Evolutionary conservation across 129 eudicot species (phyloP).

Genomic region (Gnaphalium uliginosum): DNA sequence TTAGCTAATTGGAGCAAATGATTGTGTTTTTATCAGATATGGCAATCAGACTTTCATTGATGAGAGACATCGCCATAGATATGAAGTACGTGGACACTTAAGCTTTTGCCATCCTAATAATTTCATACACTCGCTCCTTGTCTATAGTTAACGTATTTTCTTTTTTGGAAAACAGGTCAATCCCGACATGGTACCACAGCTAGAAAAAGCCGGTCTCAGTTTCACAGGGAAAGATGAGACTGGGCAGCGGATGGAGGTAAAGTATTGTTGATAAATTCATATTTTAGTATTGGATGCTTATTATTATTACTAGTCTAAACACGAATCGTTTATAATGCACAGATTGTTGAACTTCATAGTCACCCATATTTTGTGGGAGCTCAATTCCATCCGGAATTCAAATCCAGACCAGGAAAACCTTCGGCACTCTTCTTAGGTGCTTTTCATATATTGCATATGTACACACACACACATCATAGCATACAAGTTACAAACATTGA

Average conservation of each 20-base stretch:
- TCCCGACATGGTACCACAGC: constrained; percentile 78
- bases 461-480: neutral
- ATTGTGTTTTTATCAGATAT: constrained; percentile 54
- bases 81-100: constrained; percentile 55
- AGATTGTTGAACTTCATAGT: constrained; percentile 81
- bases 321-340: constrained; percentile 2
- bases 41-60: constrained; percentile 66
- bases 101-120: neutral
- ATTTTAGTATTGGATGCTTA: neutral
- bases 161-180: constrained; percentile 56
- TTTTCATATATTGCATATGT: neutral
- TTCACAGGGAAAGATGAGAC: constrained; percentile 95
- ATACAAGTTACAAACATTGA: neutral
- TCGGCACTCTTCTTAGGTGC: constrained; percentile 85
- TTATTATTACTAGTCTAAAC: neutral
- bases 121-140: neutral
- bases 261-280: neutral
- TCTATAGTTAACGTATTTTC: neutral
- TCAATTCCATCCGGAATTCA: constrained; percentile 95
- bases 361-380: constrained; percentile 90
- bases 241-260: constrained; percentile 94
- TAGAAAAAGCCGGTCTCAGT: constrained; percentile 80
- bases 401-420: constrained; percentile 90
- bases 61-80: constrained; percentile 97
- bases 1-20: constrained; percentile 19